phyloP scores from a whole-genome alignment of 2,329 filamentous ascomycete species.

The Pseudocercospora crystallina region DNA sequence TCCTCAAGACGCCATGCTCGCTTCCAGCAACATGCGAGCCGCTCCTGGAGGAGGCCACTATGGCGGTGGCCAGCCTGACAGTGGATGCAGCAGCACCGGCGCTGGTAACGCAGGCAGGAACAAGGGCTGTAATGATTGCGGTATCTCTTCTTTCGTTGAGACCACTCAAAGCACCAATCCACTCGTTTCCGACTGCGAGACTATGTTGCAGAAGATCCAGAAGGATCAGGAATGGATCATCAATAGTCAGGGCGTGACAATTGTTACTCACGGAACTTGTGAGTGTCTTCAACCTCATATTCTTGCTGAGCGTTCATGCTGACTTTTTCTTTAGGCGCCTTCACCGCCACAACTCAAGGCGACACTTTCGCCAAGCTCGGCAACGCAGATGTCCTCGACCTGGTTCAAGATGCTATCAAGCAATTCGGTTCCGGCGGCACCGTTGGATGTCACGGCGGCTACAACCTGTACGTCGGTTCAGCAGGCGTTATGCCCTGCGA shows the following conservation, averaged over 20 bases:
- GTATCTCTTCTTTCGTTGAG: constrained; percentile 10
- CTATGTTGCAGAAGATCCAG: constrained; percentile 3
- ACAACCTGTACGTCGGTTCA: constrained; percentile 7
- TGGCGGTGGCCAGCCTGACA: background rate
- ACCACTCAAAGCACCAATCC: constrained; percentile 3
- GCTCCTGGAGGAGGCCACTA: background rate
- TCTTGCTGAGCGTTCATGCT: background rate
- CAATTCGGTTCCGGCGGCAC: background rate
- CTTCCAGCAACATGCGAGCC: background rate
- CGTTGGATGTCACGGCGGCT: constrained; percentile 9
- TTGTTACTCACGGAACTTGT: constrained; percentile 8
- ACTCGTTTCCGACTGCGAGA: constrained; percentile 6
- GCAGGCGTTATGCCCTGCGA: constrained; percentile 17
- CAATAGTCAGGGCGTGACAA: background rate
- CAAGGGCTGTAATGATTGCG: constrained; percentile 14
- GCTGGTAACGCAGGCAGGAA: constrained; percentile 10
- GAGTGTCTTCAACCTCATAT: background rate
- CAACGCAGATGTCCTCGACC: constrained; percentile 15
- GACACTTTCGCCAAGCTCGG: constrained; percentile 8
- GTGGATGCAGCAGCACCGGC: background rate
- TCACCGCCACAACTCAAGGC: constrained; percentile 6
- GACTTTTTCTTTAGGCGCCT: constrained; percentile 3
- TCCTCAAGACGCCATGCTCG: background rate
- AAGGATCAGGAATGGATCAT: constrained; percentile 13
- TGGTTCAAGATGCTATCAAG: constrained; percentile 11